Percentiles rank a stretch among this genome's conserved stretches.
Evolutionary conservation across 495 filamentous ascomycete genomes (phyloP).

Genomic region (Aspergillus nidulans): DNA sequence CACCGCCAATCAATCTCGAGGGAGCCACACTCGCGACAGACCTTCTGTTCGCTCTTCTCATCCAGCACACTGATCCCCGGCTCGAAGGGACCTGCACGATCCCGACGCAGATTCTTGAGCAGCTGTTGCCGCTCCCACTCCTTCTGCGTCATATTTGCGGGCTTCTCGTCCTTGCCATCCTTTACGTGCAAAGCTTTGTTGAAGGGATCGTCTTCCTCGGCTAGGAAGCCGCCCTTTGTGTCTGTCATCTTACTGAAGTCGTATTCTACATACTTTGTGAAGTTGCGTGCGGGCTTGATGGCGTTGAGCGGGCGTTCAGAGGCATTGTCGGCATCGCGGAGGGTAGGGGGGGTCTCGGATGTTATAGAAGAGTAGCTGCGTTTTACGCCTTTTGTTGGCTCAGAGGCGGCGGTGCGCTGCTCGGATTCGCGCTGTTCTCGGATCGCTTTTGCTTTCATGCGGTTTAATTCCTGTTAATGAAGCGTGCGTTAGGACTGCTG

Average conservation of each 20-base stretch:
- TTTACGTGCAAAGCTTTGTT: constrained; percentile 68
- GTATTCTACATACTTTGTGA: constrained; percentile 90
- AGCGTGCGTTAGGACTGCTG: background rate
- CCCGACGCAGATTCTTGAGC: constrained; percentile 59
- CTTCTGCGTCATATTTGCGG: constrained; percentile 80
- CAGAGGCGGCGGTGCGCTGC: constrained; percentile 29
- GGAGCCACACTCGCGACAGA: constrained; percentile 75
- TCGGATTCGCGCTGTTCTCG: constrained; percentile 65
- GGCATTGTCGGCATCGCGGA: constrained; percentile 56
- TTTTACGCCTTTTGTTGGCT: constrained; percentile 45
- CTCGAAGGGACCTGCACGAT: constrained; percentile 79
- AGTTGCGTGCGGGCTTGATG: constrained; percentile 73
- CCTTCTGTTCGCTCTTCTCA: constrained; percentile 57
- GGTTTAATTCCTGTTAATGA: constrained; percentile 69
- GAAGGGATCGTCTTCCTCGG: constrained; percentile 80
- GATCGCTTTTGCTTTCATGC: constrained; percentile 86
- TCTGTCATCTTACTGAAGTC: constrained; percentile 97
- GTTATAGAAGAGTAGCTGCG: constrained; percentile 62
- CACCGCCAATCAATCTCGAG: constrained; percentile 93
- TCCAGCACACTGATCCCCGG: constrained; percentile 72
- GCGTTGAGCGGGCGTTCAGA: constrained; percentile 43
- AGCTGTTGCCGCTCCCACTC: constrained; percentile 89
- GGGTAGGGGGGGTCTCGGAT: constrained; percentile 53
- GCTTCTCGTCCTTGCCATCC: constrained; percentile 56
- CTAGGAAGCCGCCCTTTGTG: constrained; percentile 92